Evolutionary conservation across 2,329 filamentous ascomycete species (phyloP), one percentile per base, ranked within the genome.

Genomic region (Fusarium sp.): DNA sequence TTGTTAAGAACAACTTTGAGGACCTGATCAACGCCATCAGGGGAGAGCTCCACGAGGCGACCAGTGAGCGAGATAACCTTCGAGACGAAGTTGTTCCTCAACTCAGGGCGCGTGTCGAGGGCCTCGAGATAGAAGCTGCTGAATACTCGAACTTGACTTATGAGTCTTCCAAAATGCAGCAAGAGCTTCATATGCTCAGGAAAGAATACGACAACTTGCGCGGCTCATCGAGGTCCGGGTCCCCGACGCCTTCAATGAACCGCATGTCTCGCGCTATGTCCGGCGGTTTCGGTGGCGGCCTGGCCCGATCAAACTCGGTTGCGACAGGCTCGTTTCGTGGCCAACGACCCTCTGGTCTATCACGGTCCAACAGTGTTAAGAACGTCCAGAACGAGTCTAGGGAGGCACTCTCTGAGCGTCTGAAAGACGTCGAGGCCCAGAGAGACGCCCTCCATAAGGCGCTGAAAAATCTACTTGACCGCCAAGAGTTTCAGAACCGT

Each of bases 341-440:
- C 77, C 80, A 82, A 73, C 72, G 78, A 41, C 81, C 82, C 26
- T 80, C 79, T 54, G 75, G 78, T 55, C 77, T 94, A 39, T 88
- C 89, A 14, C 86, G 92, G 69, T 92, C 92, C 15, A 89, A 86
- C 77, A 89, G 84, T 45, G 84, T 88, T 45, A 85, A 91, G 85
- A 85, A 78, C 81, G 63, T 63, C 28, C 83, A 81, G 57, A 82
- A 78, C 65, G 89, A 93, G 75, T 90, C 89, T 8, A 87, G 91
- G 61, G 93, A 95, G 61, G 88, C 89, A 16, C 82, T 95, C 22
- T 90, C 91, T 4, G 95, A 97, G 74, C 89, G 93, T 35, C 87
- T 97, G 24, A 97, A 97, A 82, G 95, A 98, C 73, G 91, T 98
- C 16, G 95, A 98, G 82, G 91, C 94, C 47, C 96, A 99, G 83